Conservation (phyloP, 805 yeast species). For the Phaffomyces opuntiae region DNA sequence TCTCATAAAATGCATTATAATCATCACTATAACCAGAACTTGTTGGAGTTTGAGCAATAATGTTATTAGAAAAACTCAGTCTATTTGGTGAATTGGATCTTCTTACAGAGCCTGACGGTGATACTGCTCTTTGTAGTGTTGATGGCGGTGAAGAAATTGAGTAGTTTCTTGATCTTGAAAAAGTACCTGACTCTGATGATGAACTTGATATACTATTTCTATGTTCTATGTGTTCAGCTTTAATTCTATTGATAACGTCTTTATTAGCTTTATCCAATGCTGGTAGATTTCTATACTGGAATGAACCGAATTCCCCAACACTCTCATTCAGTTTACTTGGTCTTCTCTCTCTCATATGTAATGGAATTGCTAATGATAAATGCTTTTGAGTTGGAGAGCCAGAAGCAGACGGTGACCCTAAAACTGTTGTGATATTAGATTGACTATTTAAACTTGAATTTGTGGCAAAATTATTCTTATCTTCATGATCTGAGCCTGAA, state of each 20-base stretch:
- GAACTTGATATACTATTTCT: slow-evolving; percentile 32
- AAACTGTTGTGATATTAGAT: slow-evolving; percentile 13
- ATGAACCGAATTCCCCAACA: slow-evolving; percentile 80
- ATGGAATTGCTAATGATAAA: slow-evolving; percentile 43
- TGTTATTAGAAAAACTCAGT: slow-evolving; percentile 13
- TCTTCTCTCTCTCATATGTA: slow-evolving; percentile 60
- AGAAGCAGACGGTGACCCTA: slow-evolving; percentile 24
- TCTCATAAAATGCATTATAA: slow-evolving; percentile 15
- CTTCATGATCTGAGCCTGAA: slow-evolving; percentile 25
- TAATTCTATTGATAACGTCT: slow-evolving; percentile 81
- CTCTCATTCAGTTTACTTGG: slow-evolving; percentile 62
- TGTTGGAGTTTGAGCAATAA: slow-evolving; percentile 14
- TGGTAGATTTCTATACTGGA: slow-evolving; percentile 80
- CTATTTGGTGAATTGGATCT: slow-evolving; percentile 28
- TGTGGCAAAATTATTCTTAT: slow-evolving; percentile 9
- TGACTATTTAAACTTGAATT: slow-evolving; percentile 4
- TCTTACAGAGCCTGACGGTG: slow-evolving; percentile 31
- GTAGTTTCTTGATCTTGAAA: slow-evolving; percentile 22
- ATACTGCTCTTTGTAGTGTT: slow-evolving; percentile 40
- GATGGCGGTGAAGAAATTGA: slow-evolving; percentile 25
- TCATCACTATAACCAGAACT: slow-evolving; percentile 24
- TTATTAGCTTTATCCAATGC: slow-evolving; percentile 91
- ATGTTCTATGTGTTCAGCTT: slow-evolving; percentile 62
- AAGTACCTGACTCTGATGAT: slow-evolving; percentile 26
- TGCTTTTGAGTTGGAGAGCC: slow-evolving; percentile 30